phyloP scores from a whole-genome alignment of 768 basidiomycete genomes.

The Candolleomyces aberdarensis region DNA sequence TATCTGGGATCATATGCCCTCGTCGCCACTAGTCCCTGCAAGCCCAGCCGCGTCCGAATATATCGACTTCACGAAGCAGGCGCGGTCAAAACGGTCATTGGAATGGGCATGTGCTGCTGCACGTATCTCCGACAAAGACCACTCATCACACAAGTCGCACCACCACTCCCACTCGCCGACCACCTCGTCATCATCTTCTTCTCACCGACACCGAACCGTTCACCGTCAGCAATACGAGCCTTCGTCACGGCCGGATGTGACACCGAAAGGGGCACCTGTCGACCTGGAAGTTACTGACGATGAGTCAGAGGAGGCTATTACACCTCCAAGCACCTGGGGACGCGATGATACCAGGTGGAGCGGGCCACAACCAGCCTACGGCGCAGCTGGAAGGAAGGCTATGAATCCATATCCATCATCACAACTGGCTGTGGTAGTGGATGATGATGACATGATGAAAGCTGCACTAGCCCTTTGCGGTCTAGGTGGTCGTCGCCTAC shows the following conservation, averaged over 20 bases:
- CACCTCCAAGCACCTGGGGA: slow-evolving; percentile 53
- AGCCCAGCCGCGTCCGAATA: slow-evolving; percentile 50
- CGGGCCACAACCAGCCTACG: slow-evolving; percentile 16
- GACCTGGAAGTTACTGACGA: slow-evolving; percentile 56
- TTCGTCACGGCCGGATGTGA: slow-evolving; percentile 7
- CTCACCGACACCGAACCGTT: slow-evolving; percentile 8
- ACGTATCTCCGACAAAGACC: slow-evolving; percentile 44
- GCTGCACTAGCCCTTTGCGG: slow-evolving; percentile 69
- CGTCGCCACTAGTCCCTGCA: slow-evolving; percentile 55
- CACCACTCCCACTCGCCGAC: slow-evolving; percentile 7
- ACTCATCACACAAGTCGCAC: slow-evolving; percentile 12
- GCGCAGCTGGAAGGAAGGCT: slow-evolving; percentile 6
- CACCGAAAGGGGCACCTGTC: slow-evolving; percentile 11
- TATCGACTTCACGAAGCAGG: slow-evolving; percentile 45
- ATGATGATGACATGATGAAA: slow-evolving; percentile 68
- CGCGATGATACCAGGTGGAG: slow-evolving; percentile 40
- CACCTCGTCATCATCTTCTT: slow-evolving; percentile 9
- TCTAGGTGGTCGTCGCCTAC: slow-evolving; percentile 30
- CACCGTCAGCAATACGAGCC: slow-evolving; percentile 9
- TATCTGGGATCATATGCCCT: slow-evolving; percentile 59
- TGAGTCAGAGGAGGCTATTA: slow-evolving; percentile 62
- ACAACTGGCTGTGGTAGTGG: slow-evolving; percentile 21
- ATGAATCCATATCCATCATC: slow-evolving; percentile 12
- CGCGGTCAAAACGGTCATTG: slow-evolving; percentile 49
- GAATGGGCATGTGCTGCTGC: slow-evolving; percentile 77